Conservation (phyloP, 257 asterid species). For the Gentiana straminea region DNA sequence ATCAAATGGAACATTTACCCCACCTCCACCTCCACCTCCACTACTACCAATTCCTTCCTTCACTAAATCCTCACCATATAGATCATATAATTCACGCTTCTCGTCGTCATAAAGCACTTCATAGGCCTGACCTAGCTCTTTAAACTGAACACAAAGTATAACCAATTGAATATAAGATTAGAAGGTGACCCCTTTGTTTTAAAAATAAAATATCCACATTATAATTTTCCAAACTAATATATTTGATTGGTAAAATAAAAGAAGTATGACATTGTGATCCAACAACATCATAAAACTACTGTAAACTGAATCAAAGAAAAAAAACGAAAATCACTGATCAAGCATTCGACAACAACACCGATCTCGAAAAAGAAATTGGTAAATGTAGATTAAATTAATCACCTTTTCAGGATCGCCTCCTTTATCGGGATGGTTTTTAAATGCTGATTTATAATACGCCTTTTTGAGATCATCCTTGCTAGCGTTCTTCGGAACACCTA, state of each 20-base stretch:
- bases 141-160: slow-evolving; percentile 35
- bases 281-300: no score
- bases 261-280: no score
- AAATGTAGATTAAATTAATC: not conserved
- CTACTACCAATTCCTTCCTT: slow-evolving; percentile 88
- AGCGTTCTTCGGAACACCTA: slow-evolving; percentile 63
- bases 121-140: slow-evolving; percentile 84
- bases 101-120: slow-evolving; percentile 74
- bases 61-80: slow-evolving; percentile 87
- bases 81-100: slow-evolving; percentile 84
- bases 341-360: no score
- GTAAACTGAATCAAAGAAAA: no score
- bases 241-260: no score
- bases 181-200: no score
- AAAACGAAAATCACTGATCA: no score
- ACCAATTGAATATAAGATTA: no score
- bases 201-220: no score
- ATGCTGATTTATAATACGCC: slow-evolving; percentile 68
- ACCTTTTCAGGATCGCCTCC: slow-evolving; percentile 89
- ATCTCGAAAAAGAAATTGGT: no score
- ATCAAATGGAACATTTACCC: slow-evolving; percentile 70
- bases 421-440: slow-evolving; percentile 75
- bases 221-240: no score
- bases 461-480: slow-evolving; percentile 64
- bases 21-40: slow-evolving; percentile 24